Percentiles rank a stretch among this genome's conserved stretches.
phyloP scores from a whole-genome alignment of 2,329 filamentous ascomycete genomes.

The Colletotrichum salicis region DNA sequence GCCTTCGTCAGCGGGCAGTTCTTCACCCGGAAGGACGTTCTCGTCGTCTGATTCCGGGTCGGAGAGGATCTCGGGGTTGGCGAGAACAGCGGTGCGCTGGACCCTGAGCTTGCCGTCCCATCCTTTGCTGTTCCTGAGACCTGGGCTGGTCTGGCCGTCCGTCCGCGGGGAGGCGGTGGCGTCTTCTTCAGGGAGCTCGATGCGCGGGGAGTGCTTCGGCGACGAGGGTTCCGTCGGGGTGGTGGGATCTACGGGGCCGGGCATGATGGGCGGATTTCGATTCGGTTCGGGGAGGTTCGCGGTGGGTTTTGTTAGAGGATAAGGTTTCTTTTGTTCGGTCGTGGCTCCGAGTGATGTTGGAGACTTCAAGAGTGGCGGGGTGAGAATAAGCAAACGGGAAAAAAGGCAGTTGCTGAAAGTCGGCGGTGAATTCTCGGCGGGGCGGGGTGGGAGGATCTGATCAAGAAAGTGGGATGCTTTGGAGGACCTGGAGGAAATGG shows the following conservation, averaged over 20 bases:
- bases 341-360: not conserved
- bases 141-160: slow-evolving; percentile 57
- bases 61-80: slow-evolving; percentile 83
- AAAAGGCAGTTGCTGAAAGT: not conserved
- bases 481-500: not conserved
- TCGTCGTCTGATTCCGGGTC: slow-evolving; percentile 84
- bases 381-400: not conserved
- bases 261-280: slow-evolving; percentile 47
- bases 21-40: slow-evolving; percentile 75
- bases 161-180: slow-evolving; percentile 47
- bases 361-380: slow-evolving; percentile 2
- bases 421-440: slow-evolving; percentile 26
- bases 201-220: slow-evolving; percentile 48
- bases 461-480: slow-evolving; percentile 4
- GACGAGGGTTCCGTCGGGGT: slow-evolving; percentile 44
- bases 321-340: not conserved
- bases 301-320: not conserved
- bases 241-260: slow-evolving; percentile 51
- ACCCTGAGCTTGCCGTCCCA: slow-evolving; percentile 88
- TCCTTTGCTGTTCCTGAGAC: slow-evolving; percentile 70
- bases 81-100: slow-evolving; percentile 73
- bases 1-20: slow-evolving; percentile 87
- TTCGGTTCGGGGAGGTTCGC: not conserved
- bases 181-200: slow-evolving; percentile 59
- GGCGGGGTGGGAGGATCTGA: slow-evolving; percentile 3